A percentile compares a stretch with the other conserved stretches of the same genome.
These are phyloP conservation scores for Ambrosia artemisiifolia DNA, from an alignment of 129 eudicot species.

Conservation along the genomic window DNA sequence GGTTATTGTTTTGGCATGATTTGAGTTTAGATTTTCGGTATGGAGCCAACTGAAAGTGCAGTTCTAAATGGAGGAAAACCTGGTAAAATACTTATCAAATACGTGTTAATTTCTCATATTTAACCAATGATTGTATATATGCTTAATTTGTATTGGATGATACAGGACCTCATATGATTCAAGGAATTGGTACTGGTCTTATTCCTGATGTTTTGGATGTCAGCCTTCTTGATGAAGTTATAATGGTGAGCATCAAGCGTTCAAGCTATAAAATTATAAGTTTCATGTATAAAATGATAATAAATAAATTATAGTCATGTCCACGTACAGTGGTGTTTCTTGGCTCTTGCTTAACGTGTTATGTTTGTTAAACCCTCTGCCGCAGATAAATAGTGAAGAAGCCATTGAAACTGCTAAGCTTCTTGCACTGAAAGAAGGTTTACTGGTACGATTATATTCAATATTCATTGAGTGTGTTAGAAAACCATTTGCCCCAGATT, in stretches of 20 bases:
- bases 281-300: no score
- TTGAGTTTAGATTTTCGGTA: slow-evolving; percentile 5
- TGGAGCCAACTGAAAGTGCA: slow-evolving; percentile 17
- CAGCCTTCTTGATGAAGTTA: slow-evolving; percentile 11
- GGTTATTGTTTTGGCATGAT: background rate
- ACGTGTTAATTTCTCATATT: background rate
- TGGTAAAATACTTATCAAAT: background rate
- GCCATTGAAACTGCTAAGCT: slow-evolving; percentile 72
- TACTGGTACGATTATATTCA: slow-evolving; percentile 41
- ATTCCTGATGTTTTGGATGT: slow-evolving; percentile 22
- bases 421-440: slow-evolving; percentile 73
- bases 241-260: background rate
- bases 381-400: slow-evolving; percentile 61
- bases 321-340: no score
- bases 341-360: background rate
- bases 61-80: slow-evolving; percentile 3
- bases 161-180: slow-evolving; percentile 13
- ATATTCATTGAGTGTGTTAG: background rate
- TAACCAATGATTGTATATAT: background rate
- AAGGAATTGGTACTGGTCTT: slow-evolving; percentile 19
- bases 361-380: background rate
- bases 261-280: no score
- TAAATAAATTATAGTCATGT: no score
- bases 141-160: background rate
- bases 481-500: background rate